Evolutionary conservation across 163 green algal species (phyloP).

Genomic region (Scenedesmus sp.): DNA sequence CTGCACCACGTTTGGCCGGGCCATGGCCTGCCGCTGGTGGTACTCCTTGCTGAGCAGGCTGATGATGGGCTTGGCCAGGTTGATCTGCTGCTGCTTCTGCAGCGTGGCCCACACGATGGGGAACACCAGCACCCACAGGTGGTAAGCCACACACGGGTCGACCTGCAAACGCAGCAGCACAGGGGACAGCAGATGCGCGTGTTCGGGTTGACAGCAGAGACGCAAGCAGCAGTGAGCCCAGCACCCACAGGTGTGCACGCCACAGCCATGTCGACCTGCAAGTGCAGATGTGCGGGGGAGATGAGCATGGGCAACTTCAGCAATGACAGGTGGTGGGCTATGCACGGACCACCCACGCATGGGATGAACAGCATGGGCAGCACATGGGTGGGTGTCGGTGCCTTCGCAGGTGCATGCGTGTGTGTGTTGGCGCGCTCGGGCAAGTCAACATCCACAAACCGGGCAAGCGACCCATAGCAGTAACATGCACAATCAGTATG

Average conservation of each 20-base stretch:
- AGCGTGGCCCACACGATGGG: constrained; percentile 98
- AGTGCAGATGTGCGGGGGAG: too few relatives aligned
- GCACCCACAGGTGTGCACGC: constrained; percentile 95
- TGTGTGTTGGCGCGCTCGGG: too few relatives aligned
- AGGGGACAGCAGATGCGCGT: neutral
- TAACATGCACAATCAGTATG: too few relatives aligned
- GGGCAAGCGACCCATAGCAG: too few relatives aligned
- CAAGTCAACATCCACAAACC: too few relatives aligned
- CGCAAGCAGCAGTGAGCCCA: constrained; percentile 54
- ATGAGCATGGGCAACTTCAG: too few relatives aligned
- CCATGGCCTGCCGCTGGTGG: constrained; percentile 84
- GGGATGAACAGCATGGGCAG: too few relatives aligned
- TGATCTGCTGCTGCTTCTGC: constrained; percentile 92
- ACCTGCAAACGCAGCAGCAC: constrained; percentile 7
- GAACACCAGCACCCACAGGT: constrained; percentile 98
- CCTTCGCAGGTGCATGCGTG: too few relatives aligned
- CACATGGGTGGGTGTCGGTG: too few relatives aligned
- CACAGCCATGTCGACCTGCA: constrained; percentile 73
- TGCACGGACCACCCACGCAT: too few relatives aligned
- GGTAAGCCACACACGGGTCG: constrained; percentile 84
- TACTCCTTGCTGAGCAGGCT: constrained; percentile 93
- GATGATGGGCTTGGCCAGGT: constrained; percentile 97
- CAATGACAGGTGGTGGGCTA: too few relatives aligned
- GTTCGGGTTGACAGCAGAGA: neutral
- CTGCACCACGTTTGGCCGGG: constrained; percentile 93